These are phyloP conservation scores for Grosmannia serpens DNA, from an alignment of 2,329 filamentous ascomycete genomes.

Conservation along the genomic window DNA sequence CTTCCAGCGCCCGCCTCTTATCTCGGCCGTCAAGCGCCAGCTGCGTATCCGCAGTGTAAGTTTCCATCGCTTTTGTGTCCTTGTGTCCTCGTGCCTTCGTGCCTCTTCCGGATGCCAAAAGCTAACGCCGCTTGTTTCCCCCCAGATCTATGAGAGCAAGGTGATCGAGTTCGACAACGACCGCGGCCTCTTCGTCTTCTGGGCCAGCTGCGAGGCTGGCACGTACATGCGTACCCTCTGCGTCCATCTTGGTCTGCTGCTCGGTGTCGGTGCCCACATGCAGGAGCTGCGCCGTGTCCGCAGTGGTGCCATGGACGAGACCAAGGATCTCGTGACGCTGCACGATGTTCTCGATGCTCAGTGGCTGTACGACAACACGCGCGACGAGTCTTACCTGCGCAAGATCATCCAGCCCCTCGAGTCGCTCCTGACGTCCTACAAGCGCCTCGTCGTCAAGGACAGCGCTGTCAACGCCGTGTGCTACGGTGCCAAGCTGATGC, in stretches of 20 bases:
- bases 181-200: conserved; percentile 93
- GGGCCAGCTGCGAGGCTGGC: conserved; percentile 97
- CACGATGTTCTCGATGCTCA: conserved; percentile 95
- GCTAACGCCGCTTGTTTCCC: not conserved
- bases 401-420: conserved; percentile 87
- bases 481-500: conserved; percentile 98
- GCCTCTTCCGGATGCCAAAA: too few species aligned
- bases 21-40: conserved; percentile 97
- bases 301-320: conserved; percentile 90
- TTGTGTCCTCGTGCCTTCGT: too few species aligned
- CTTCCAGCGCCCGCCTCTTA: conserved; percentile 93
- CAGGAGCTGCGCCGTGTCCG: conserved; percentile 92
- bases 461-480: conserved; percentile 93
- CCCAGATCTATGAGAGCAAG: conserved; percentile 80
- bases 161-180: conserved; percentile 98
- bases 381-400: conserved; percentile 86
- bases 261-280: conserved; percentile 62
- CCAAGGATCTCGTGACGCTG: conserved; percentile 77
- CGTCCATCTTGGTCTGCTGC: conserved; percentile 64
- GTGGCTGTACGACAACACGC: conserved; percentile 90
- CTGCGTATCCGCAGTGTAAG: conserved; percentile 75
- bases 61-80: not conserved
- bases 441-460: conserved; percentile 96
- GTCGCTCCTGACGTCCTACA: conserved; percentile 83
- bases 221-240: conserved; percentile 98